A percentile compares a stretch with the other conserved stretches of the same genome.
Evolutionary conservation across 495 filamentous ascomycete genomes (phyloP).

Genomic region (Daldinia grandis): DNA sequence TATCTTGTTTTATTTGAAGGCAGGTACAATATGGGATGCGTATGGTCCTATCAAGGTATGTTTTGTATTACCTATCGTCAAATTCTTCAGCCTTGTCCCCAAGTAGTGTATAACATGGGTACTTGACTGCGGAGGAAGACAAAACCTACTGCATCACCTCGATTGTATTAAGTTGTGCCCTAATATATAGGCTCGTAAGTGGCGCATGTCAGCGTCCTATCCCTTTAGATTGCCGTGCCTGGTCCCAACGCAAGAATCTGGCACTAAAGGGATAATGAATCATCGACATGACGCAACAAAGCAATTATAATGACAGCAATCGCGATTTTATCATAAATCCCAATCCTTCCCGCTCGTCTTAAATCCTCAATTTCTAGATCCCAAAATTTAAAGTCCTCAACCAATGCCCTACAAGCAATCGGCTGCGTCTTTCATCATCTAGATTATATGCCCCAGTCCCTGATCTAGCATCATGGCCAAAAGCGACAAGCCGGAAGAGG

Average conservation of each 20-base stretch:
- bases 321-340: neutral
- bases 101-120: too few species aligned
- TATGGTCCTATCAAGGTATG: neutral
- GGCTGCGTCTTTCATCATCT: neutral
- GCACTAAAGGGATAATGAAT: conserved; percentile 38
- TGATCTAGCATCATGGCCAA: conserved; percentile 1
- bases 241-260: neutral
- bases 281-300: conserved; percentile 36
- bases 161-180: neutral
- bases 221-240: neutral
- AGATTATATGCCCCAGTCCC: neutral
- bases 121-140: neutral
- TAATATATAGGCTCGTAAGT: conserved; percentile 3
- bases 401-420: neutral
- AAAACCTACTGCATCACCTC: neutral
- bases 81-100: neutral
- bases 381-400: too few species aligned
- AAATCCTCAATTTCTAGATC: too few species aligned
- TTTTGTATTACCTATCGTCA: neutral
- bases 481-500: conserved; percentile 25
- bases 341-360: neutral
- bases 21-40: neutral
- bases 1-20: neutral
- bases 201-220: conserved; percentile 1
- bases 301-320: neutral